Conservation (phyloP, 352 stramenopile species). For the Phytophthora brassicae region DNA sequence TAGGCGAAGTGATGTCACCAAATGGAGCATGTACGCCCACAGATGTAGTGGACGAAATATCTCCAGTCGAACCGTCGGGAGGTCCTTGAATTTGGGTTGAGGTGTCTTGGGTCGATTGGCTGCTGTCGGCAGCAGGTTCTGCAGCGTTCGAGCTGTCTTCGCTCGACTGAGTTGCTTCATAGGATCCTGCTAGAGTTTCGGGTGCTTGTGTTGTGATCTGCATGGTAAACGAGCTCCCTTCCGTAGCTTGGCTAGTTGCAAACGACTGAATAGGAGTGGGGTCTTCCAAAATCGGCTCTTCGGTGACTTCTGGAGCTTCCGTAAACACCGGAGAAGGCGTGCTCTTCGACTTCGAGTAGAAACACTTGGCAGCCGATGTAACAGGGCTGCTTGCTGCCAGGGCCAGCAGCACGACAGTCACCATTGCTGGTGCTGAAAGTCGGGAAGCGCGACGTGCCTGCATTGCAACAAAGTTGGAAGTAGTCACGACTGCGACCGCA, state of each 20-base stretch:
- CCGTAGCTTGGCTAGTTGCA: neutral
- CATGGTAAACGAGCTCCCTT: neutral
- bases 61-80: neutral
- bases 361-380: slow-evolving; percentile 11
- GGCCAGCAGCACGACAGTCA: slow-evolving; percentile 38
- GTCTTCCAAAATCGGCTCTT: neutral
- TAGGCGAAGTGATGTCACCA: slow-evolving; percentile 3
- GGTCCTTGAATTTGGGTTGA: slow-evolving; percentile 2
- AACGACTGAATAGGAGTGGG: neutral
- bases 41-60: neutral
- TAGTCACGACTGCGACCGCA: no score
- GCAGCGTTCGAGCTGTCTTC: slow-evolving; percentile 17
- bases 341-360: slow-evolving; percentile 3
- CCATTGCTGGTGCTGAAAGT: neutral
- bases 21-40: slow-evolving; percentile 2
- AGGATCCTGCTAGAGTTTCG: neutral
- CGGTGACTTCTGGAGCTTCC: neutral
- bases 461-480: slow-evolving; percentile 22
- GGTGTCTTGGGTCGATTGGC: slow-evolving; percentile 4
- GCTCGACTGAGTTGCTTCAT: slow-evolving; percentile 11
- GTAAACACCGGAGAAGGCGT: neutral
- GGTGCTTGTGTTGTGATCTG: neutral
- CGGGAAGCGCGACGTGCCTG: neutral
- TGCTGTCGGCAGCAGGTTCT: slow-evolving; percentile 11
- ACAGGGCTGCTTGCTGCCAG: slow-evolving; percentile 9